These are phyloP conservation scores for Theobroma grandiflorum DNA, from an alignment of 441 rosid species.

Conservation along the genomic window DNA sequence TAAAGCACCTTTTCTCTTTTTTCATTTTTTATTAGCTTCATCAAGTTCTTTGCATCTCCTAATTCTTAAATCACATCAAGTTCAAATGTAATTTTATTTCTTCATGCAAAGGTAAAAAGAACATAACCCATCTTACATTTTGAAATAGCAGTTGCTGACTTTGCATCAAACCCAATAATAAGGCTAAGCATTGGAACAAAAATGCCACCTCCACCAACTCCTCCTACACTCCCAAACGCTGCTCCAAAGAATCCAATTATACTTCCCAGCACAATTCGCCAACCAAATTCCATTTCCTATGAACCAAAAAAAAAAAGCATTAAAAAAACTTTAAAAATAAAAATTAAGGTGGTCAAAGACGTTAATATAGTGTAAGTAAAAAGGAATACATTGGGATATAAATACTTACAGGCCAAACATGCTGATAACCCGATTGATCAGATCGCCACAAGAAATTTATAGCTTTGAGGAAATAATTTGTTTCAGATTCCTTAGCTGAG, in stretches of 20 bases:
- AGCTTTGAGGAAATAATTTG: constrained; percentile 50
- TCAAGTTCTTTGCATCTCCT: background rate
- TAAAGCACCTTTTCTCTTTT: background rate
- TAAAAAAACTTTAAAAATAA: background rate
- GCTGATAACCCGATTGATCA: constrained; percentile 60
- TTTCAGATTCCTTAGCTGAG: constrained; percentile 30
- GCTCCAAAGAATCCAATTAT: constrained; percentile 65
- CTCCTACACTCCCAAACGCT: constrained; percentile 76
- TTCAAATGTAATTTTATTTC: background rate
- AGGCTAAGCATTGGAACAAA: constrained; percentile 71
- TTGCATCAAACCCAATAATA: constrained; percentile 64
- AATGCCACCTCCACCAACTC: constrained; percentile 75
- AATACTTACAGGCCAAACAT: constrained; percentile 84
- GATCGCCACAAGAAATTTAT: constrained; percentile 69
- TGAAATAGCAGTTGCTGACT: constrained; percentile 63
- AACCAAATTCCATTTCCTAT: constrained; percentile 57
- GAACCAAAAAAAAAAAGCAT: background rate
- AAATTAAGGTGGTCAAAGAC: background rate
- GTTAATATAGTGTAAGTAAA: background rate
- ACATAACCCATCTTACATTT: constrained; percentile 46
- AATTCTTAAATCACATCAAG: background rate
- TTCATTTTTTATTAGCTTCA: background rate
- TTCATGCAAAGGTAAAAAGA: background rate
- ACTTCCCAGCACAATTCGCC: constrained; percentile 56
- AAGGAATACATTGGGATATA: background rate